Conservation (phyloP, 2,329 filamentous ascomycete genomes). For the Amauroascus niger region DNA sequence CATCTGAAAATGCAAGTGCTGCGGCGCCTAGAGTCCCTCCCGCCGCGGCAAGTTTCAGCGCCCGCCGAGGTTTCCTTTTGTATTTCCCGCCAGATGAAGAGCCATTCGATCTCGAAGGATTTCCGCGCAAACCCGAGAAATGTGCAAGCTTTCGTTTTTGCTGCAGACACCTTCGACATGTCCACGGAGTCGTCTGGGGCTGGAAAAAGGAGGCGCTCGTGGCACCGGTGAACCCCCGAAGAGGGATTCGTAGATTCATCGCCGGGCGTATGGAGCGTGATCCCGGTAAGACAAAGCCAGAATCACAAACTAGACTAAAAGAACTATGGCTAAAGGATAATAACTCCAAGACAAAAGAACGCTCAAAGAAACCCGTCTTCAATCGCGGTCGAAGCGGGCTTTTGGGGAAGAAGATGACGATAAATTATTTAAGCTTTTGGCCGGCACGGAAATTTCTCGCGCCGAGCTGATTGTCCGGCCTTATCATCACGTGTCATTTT, state of each 20-base stretch:
- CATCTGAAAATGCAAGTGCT: slow-evolving; percentile 47
- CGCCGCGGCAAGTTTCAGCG: slow-evolving; percentile 27
- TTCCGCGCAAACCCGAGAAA: not conserved
- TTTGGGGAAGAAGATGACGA: not conserved
- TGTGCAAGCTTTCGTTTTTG: slow-evolving; percentile 1
- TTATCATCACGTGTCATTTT: no score
- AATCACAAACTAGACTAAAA: no score
- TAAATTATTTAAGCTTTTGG: slow-evolving; percentile 10
- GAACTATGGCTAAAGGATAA: no score
- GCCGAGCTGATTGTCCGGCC: no score
- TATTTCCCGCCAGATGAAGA: not conserved
- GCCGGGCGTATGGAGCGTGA: no score
- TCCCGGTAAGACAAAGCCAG: not conserved
- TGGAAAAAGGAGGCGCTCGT: not conserved
- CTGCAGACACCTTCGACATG: slow-evolving; percentile 20
- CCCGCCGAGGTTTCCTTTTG: slow-evolving; percentile 19
- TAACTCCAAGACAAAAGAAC: not conserved
- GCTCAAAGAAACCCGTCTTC: not conserved
- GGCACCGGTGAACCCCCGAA: not conserved
- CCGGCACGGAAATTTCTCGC: slow-evolving; percentile 5
- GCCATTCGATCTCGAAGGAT: not conserved
- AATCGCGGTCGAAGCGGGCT: not conserved
- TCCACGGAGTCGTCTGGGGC: slow-evolving; percentile 15
- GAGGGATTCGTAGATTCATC: slow-evolving; percentile 12
- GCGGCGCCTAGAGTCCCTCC: slow-evolving; percentile 34